phyloP scores from a whole-genome alignment of 257 asterid species.

The Vinca minor region DNA sequence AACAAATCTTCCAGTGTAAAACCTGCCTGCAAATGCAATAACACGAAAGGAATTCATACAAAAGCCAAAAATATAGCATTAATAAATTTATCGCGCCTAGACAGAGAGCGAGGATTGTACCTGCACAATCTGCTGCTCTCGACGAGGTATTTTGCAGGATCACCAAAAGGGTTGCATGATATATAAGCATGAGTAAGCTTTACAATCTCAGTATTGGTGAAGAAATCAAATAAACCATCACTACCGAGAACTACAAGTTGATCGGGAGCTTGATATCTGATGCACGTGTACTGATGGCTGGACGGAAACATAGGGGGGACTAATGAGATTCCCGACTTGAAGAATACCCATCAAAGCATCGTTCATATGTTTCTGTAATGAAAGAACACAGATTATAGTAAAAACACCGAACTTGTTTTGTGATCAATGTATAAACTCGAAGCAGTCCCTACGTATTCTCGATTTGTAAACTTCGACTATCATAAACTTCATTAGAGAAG shows the following conservation, averaged over 20 bases:
- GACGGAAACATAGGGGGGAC: conserved; percentile 84
- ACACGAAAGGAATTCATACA: background rate
- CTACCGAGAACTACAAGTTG: conserved; percentile 85
- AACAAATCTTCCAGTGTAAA: conserved; percentile 80
- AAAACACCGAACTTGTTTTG: background rate
- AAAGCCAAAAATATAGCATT: background rate
- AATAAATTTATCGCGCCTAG: background rate
- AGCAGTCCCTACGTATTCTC: background rate
- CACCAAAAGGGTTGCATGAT: conserved; percentile 53
- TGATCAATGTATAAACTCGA: background rate
- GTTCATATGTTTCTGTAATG: conserved; percentile 70
- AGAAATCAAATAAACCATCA: conserved; percentile 91
- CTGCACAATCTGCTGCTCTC: conserved; percentile 98
- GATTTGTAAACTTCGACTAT: background rate
- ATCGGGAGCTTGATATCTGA: conserved; percentile 57
- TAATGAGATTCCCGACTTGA: conserved; percentile 62
- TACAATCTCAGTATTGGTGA: conserved; percentile 77
- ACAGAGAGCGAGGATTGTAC: conserved; percentile 23
- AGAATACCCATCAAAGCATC: conserved; percentile 97
- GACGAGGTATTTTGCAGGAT: conserved; percentile 82
- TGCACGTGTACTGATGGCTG: conserved; percentile 64
- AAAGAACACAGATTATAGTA: background rate
- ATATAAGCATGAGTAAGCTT: conserved; percentile 60
- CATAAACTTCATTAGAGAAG: background rate
- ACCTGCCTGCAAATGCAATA: conserved; percentile 60